Percentiles rank a stretch among this genome's conserved stretches.
phyloP scores from a whole-genome alignment of 108 stramenopile species.

The Cyclotella choctawhatcheeana region DNA sequence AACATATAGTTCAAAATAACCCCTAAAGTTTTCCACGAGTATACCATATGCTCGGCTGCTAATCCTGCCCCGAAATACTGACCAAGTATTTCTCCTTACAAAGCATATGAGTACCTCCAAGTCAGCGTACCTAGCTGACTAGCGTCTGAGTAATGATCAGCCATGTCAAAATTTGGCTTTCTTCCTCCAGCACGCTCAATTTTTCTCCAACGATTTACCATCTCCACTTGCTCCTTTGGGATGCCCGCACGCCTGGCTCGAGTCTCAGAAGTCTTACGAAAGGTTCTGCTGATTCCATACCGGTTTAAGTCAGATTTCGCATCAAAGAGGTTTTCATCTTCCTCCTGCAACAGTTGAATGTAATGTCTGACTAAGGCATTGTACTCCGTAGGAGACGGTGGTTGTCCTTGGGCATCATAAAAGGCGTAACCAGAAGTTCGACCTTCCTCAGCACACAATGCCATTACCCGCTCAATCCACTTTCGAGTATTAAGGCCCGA shows the following conservation, averaged over 20 bases:
- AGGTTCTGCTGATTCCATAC: conserved; percentile 1
- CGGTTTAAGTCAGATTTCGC: neutral
- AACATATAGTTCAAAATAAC: neutral
- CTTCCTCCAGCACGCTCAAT: neutral
- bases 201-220: conserved; percentile 11
- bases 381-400: neutral
- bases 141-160: conserved; percentile 12
- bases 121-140: neutral
- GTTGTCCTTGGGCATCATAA: neutral
- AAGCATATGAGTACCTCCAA: conserved; percentile 11
- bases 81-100: neutral
- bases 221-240: neutral
- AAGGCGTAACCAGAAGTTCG: conserved; percentile 7
- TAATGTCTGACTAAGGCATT: conserved; percentile 11
- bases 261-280: neutral
- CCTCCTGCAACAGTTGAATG: neutral
- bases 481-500: conserved; percentile 8
- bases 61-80: conserved; percentile 1
- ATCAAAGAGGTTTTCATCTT: neutral
- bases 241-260: neutral
- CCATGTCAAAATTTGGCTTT: neutral
- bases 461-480: conserved; percentile 19
- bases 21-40: neutral
- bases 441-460: neutral
- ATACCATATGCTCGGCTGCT: neutral